phyloP scores from a whole-genome alignment of 306 rosid species.

The Sphenostylis stenocarpa region DNA sequence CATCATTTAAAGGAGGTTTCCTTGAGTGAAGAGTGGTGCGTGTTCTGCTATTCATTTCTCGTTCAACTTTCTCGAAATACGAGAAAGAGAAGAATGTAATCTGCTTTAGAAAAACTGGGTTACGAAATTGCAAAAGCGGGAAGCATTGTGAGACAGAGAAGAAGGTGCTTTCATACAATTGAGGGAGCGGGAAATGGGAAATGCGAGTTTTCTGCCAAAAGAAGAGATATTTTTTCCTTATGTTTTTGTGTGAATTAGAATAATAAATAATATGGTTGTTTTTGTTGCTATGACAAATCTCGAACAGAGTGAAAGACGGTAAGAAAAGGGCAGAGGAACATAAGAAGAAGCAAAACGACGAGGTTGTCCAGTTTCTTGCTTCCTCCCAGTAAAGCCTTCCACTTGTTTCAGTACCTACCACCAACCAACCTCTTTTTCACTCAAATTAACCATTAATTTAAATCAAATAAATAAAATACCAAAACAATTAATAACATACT shows the following conservation, averaged over 20 bases:
- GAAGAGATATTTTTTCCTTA: constrained; percentile 5
- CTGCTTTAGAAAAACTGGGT: constrained; percentile 30
- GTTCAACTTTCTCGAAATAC: constrained; percentile 43
- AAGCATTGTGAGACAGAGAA: constrained; percentile 28
- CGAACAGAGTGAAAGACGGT: constrained; percentile 61
- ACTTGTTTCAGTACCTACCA: constrained; percentile 32
- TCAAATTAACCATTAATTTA: not conserved
- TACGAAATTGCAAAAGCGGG: constrained; percentile 23
- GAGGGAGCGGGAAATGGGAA: constrained; percentile 75
- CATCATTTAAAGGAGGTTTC: constrained; percentile 61
- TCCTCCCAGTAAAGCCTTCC: constrained; percentile 44
- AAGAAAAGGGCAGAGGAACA: constrained; percentile 41
- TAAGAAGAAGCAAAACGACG: constrained; percentile 74
- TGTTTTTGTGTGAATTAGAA: not conserved
- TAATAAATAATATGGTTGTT: not conserved
- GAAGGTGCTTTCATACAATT: constrained; percentile 31
- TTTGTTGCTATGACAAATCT: constrained; percentile 23
- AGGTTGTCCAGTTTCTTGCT: constrained; percentile 57
- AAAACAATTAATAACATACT: not conserved
- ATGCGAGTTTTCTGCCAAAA: constrained; percentile 35
- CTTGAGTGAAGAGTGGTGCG: constrained; percentile 62
- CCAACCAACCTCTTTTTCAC: constrained; percentile 26
- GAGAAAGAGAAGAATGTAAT: constrained; percentile 39
- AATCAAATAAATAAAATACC: not conserved
- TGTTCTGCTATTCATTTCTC: constrained; percentile 68